These are phyloP conservation scores for Plectosphaerella sp. DNA, from an alignment of 2,329 filamentous ascomycete species.

Conservation along the genomic window DNA sequence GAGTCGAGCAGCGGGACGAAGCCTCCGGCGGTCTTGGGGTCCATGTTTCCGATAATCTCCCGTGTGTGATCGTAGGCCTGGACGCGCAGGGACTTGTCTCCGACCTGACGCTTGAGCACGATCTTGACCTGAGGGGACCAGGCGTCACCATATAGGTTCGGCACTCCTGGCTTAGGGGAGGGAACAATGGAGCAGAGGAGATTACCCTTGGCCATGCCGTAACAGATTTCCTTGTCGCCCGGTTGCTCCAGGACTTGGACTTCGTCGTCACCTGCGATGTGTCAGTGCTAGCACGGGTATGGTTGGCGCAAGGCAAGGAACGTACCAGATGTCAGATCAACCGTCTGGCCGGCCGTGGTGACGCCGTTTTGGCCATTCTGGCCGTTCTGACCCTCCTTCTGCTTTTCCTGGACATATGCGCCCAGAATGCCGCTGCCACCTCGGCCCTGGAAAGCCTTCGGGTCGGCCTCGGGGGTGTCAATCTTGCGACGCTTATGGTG, in stretches of 20 bases:
- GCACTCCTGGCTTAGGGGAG: slow-evolving; percentile 58
- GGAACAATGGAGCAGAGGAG: slow-evolving; percentile 67
- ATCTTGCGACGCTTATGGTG: slow-evolving; percentile 65
- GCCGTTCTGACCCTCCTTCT: slow-evolving; percentile 31
- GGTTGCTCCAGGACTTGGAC: slow-evolving; percentile 53
- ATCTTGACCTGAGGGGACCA: slow-evolving; percentile 75
- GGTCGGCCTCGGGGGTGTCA: slow-evolving; percentile 32
- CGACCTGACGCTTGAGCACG: slow-evolving; percentile 55
- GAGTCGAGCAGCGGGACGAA: slow-evolving; percentile 72
- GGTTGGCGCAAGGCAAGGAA: slow-evolving; percentile 1
- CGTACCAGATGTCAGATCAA: slow-evolving; percentile 55
- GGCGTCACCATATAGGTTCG: slow-evolving; percentile 50
- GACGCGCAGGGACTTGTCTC: slow-evolving; percentile 56
- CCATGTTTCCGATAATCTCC: slow-evolving; percentile 71
- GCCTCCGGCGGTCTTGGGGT: slow-evolving; percentile 60
- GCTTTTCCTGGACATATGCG: slow-evolving; percentile 61
- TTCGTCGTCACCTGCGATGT: slow-evolving; percentile 48
- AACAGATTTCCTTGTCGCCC: slow-evolving; percentile 70
- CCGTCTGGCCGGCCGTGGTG: slow-evolving; percentile 32
- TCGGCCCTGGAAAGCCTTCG: slow-evolving; percentile 36
- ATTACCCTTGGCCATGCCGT: slow-evolving; percentile 68
- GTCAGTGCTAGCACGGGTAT: slow-evolving; percentile 5
- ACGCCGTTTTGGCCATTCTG: slow-evolving; percentile 12
- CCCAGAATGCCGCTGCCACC: slow-evolving; percentile 56
- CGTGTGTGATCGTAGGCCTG: slow-evolving; percentile 69